These are phyloP conservation scores for Metarhizium brunneum DNA, from an alignment of 2,329 filamentous ascomycete species.

Conservation along the genomic window DNA sequence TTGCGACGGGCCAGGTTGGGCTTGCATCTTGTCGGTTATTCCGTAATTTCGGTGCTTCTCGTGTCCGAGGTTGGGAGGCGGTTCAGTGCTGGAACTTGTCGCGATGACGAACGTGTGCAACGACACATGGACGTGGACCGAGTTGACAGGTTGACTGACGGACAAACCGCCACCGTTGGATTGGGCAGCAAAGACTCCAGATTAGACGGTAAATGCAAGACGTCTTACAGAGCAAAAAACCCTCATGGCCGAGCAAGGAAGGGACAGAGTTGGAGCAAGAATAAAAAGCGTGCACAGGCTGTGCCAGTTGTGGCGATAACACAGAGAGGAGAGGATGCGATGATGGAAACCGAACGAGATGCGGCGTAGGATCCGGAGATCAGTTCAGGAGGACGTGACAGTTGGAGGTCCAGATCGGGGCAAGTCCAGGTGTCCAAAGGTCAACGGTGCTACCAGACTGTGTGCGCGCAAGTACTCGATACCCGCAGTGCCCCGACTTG, in stretches of 20 bases:
- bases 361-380: too few relatives aligned
- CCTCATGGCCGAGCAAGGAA: constrained; percentile 14
- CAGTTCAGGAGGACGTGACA: too few relatives aligned
- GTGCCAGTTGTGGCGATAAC: neutral
- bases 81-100: neutral
- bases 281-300: neutral
- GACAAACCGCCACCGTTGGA: neutral
- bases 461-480: too few relatives aligned
- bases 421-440: neutral
- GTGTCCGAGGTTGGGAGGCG: neutral
- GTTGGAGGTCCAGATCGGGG: neutral
- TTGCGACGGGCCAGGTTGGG: constrained; percentile 37
- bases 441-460: too few relatives aligned
- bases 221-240: neutral
- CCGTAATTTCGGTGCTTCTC: neutral
- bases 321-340: neutral
- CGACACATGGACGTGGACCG: neutral
- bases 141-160: too few relatives aligned
- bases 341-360: too few relatives aligned
- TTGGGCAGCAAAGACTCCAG: constrained; percentile 5
- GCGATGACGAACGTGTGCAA: neutral
- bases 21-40: constrained; percentile 34
- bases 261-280: neutral
- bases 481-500: too few relatives aligned
- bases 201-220: neutral